These are phyloP conservation scores for Russula olivacea DNA, from an alignment of 768 basidiomycete species.

Conservation along the genomic window DNA sequence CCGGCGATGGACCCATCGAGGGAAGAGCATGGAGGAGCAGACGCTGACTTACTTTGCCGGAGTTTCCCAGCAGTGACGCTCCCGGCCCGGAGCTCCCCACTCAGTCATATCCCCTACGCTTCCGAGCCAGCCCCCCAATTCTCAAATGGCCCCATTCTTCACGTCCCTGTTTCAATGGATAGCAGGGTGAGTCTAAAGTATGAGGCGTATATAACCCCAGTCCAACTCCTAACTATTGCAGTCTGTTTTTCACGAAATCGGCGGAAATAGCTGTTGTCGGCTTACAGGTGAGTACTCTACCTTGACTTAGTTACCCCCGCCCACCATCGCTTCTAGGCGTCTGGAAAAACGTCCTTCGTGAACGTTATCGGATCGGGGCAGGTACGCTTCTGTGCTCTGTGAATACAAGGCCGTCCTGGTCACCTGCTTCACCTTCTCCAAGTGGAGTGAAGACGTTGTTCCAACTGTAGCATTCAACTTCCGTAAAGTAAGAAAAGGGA, in stretches of 20 bases:
- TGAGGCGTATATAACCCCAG: not conserved
- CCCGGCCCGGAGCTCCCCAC: not conserved
- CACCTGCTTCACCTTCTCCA: conserved; percentile 1
- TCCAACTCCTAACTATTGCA: conserved; percentile 28
- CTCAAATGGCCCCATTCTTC: conserved; percentile 20
- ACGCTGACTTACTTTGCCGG: not conserved
- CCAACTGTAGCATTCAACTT: conserved; percentile 94
- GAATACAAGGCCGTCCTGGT: not conserved
- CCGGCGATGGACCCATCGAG: conserved; percentile 7
- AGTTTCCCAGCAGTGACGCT: not conserved
- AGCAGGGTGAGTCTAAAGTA: conserved; percentile 35
- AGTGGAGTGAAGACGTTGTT: conserved; percentile 97
- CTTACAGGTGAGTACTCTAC: conserved; percentile 51
- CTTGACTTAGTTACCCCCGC: not conserved
- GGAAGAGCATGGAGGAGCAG: conserved; percentile 5
- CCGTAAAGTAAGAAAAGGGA: conserved; percentile 81
- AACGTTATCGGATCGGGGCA: conserved; percentile 87
- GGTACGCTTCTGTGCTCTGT: conserved; percentile 34
- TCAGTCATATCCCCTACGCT: not conserved
- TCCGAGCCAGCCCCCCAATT: not conserved
- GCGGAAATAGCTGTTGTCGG: conserved; percentile 92
- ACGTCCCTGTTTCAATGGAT: conserved; percentile 54
- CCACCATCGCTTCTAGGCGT: conserved; percentile 50
- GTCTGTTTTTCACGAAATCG: conserved; percentile 80
- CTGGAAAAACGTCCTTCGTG: conserved; percentile 92